A percentile compares a stretch with the other conserved stretches of the same genome.
Conservation (phyloP, 2,329 filamentous ascomycete genomes). For the Pleomassaria siparia region DNA sequence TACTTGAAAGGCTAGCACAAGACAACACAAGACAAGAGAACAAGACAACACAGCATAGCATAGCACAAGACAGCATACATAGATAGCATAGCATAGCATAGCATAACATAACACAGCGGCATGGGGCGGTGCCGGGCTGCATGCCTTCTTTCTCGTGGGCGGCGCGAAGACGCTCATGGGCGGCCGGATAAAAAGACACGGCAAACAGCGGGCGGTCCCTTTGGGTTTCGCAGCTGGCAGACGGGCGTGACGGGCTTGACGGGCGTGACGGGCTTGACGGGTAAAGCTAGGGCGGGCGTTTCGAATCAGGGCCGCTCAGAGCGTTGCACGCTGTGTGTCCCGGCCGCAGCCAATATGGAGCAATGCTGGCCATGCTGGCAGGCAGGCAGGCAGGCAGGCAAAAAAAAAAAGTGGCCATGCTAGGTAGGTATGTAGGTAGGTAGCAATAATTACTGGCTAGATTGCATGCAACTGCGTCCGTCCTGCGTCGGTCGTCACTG, state of each 20-base stretch:
- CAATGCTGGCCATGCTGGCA: slow-evolving; percentile 15
- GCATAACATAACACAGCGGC: slow-evolving; percentile 9
- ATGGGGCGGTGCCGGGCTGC: slow-evolving; percentile 14
- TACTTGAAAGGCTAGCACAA: no score
- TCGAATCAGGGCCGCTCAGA: slow-evolving; percentile 30
- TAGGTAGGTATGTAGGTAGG: no score
- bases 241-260: no score
- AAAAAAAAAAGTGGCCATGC: no score
- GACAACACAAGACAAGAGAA: no score
- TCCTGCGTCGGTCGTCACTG: no score
- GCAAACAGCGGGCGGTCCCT: slow-evolving; percentile 28
- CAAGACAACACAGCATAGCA: no score
- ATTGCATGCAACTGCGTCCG: no score
- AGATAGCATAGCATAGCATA: no score
- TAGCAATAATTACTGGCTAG: no score
- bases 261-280: no score
- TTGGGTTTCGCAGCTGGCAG: slow-evolving; percentile 31
- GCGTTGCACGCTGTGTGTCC: slow-evolving; percentile 36
- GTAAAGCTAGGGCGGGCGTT: slow-evolving; percentile 28
- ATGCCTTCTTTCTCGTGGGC: slow-evolving; percentile 29
- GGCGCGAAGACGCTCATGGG: slow-evolving; percentile 32
- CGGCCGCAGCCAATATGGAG: slow-evolving; percentile 33
- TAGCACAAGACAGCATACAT: no score
- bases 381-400: not conserved
- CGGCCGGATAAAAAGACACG: slow-evolving; percentile 37